A percentile compares a stretch with the other conserved stretches of the same genome.
Conservation (phyloP, 1,284 basidiomycete species). For the Melanopsichium pennsylvanicum region DNA sequence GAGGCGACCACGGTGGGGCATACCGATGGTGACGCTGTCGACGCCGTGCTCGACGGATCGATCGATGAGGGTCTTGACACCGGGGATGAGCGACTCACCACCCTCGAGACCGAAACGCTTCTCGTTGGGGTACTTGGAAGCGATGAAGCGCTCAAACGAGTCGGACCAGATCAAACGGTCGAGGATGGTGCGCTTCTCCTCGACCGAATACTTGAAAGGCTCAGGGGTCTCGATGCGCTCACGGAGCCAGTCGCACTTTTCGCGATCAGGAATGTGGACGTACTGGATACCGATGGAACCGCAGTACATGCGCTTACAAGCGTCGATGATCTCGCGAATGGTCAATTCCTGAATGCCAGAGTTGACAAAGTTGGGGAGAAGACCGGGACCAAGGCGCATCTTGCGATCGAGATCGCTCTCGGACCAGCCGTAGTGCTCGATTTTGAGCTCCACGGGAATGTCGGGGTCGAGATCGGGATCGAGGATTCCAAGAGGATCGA, state of each 20-base stretch:
- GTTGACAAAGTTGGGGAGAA: constrained; percentile 87
- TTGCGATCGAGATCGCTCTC: constrained; percentile 93
- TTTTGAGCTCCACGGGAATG: constrained; percentile 60
- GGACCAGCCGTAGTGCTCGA: constrained; percentile 81
- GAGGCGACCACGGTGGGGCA: constrained; percentile 98
- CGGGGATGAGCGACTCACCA: constrained; percentile 95
- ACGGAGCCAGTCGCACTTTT: constrained; percentile 99
- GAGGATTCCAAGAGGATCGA: constrained; percentile 93
- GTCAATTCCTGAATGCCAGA: constrained; percentile 87
- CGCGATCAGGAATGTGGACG: constrained; percentile 96
- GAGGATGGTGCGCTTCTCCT: constrained; percentile 98
- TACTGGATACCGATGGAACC: constrained; percentile 95
- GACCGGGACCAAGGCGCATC: constrained; percentile 92
- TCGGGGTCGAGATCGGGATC: constrained; percentile 77
- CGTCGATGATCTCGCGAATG: constrained; percentile 88
- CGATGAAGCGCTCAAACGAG: constrained; percentile 97
- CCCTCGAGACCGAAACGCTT: constrained; percentile 99
- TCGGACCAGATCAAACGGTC: constrained; percentile 99
- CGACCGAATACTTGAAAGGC: constrained; percentile 97
- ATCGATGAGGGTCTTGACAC: constrained; percentile 99
- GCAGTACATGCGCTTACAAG: constrained; percentile 93
- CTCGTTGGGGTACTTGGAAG: constrained; percentile 98
- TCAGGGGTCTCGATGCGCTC: constrained; percentile 94
- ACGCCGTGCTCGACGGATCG: constrained; percentile 95
- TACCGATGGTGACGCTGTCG: constrained; percentile 95